Percentiles rank a stretch among this genome's conserved stretches.
These are phyloP conservation scores for Arabis alpina DNA, from an alignment of 345 rosid genomes.

Conservation along the genomic window DNA sequence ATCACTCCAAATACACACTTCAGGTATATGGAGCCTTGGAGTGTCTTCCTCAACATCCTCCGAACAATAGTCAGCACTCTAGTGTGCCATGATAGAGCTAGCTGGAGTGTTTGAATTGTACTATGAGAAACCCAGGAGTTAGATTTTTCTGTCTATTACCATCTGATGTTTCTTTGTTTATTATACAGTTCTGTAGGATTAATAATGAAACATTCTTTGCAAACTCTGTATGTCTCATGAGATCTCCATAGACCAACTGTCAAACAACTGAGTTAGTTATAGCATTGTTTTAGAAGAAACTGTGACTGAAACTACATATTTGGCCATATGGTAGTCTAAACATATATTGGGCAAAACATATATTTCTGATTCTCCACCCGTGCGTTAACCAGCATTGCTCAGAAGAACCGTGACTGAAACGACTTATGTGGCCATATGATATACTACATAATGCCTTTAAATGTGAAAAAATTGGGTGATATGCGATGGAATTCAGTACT, in stretches of 20 bases:
- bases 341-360: no score
- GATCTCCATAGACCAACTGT: neutral
- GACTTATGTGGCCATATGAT: neutral
- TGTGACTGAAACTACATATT: neutral
- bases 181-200: conserved; percentile 2
- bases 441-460: neutral
- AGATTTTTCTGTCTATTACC: conserved; percentile 15
- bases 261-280: neutral
- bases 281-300: conserved; percentile 6
- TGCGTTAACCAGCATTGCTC: neutral
- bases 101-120: conserved; percentile 16
- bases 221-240: neutral
- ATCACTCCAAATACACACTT: conserved; percentile 1
- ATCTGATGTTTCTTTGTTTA: conserved; percentile 15
- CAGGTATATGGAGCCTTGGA: conserved; percentile 36
- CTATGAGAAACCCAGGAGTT: conserved; percentile 22
- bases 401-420: neutral
- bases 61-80: conserved; percentile 22
- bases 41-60: conserved; percentile 15
- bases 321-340: neutral
- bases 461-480: conserved; percentile 4
- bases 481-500: neutral
- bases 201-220: conserved; percentile 1
- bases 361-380: no score
- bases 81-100: conserved; percentile 31